Evolutionary conservation across 192 early-diverging fungal genomes (phyloP), one percentile per base, ranked within the genome.

Genomic region (Backusella parvicylindrica): DNA sequence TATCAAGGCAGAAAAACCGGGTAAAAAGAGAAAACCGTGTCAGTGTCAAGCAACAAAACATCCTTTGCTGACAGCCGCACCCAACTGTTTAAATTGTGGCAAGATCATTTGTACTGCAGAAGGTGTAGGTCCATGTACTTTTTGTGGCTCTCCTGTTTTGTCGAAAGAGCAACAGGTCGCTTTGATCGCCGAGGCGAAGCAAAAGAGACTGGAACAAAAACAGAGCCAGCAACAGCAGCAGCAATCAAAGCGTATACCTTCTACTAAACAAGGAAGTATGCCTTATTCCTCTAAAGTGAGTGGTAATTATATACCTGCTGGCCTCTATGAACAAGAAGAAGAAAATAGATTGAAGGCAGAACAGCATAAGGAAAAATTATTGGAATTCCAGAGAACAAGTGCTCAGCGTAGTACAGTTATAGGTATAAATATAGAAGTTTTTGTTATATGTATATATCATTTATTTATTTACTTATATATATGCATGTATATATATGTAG

Each of bases 101-200:
- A 88, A 88, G 71, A 90, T 90, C 63, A 88, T 90, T 16, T 90
- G 88, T 69, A 73, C 74, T 4, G 65, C 77, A 28, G 88, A 90
- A 49, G 87, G 87, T 1, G 75, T 81, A 0, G 88, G 88, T 0
- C 87, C 88, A 38, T 90, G 88, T 70, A 83, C 84, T 13, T 86
- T 83, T 76, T 90, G 88, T 74, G 84, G 83, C 6, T 80, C 77
- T 1, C 81, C 84, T 16, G 84, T 90, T 2, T 70, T 90, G 1
- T 85, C 85, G 1, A 79, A 81, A 26, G 85, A 86, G 0, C 88
- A 90, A 37, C 86, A 89, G 68, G 75, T 85, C 18, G 72, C 77
- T 11, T 73, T 87, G 68, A 81, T 87, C 18, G 75, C 80, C 0
- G 84, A 87, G 43, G 83, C 85, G 8, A 87, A 87, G 41, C 79